Evolutionary conservation across 306 rosid genomes (phyloP).

Genomic region (Trifolium fragiferum): DNA sequence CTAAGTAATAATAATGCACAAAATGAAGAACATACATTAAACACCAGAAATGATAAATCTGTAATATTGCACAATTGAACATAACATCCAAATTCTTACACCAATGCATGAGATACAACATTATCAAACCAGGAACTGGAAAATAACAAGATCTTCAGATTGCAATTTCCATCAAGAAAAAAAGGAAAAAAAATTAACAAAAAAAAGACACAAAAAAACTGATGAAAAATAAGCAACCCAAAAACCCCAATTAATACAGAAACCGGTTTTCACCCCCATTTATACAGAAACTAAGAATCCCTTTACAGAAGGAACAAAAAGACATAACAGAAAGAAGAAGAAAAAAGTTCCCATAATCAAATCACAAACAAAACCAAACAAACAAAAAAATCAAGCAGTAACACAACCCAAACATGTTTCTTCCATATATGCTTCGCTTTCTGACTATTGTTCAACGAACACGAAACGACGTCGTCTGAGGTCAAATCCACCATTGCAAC

Average conservation of each 20-base stretch:
- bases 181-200: too few relatives aligned
- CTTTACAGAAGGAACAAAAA: slow-evolving; percentile 41
- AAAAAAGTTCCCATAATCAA: slow-evolving; percentile 77
- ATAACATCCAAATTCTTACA: slow-evolving; percentile 16
- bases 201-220: background rate
- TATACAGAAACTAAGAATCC: slow-evolving; percentile 43
- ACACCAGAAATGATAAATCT: slow-evolving; percentile 29
- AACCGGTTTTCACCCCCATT: slow-evolving; percentile 35
- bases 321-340: background rate
- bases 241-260: slow-evolving; percentile 36
- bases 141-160: slow-evolving; percentile 34
- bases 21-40: slow-evolving; percentile 7
- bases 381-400: slow-evolving; percentile 74
- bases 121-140: background rate
- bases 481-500: slow-evolving; percentile 27
- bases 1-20: background rate
- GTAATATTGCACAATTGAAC: slow-evolving; percentile 34
- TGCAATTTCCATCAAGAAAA: slow-evolving; percentile 43
- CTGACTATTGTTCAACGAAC: slow-evolving; percentile 57
- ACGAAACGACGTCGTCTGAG: slow-evolving; percentile 4
- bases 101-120: slow-evolving; percentile 15
- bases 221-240: slow-evolving; percentile 26
- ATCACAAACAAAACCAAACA: slow-evolving; percentile 76
- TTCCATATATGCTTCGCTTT: slow-evolving; percentile 86
- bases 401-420: slow-evolving; percentile 89